Evolutionary conservation across 805 yeast species (phyloP).

Genomic region (Hanseniaspora hatyaiensis): DNA sequence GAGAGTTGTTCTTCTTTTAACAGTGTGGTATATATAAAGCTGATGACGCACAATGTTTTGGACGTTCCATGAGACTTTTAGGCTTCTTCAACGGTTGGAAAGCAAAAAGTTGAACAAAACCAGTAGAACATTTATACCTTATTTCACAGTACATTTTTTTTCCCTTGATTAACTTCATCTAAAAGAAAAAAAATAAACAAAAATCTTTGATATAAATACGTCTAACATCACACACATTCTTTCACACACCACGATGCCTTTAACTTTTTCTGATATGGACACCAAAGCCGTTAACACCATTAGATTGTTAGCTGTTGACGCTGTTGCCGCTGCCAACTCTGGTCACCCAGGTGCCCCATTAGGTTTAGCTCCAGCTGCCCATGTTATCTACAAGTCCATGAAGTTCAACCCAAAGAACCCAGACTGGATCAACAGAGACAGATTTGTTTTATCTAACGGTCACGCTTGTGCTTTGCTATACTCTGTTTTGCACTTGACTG

Average conservation of each 20-base stretch:
- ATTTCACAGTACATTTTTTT: too few species aligned
- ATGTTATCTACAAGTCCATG: slow-evolving; percentile 69
- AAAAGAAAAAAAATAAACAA: neutral
- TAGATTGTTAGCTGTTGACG: slow-evolving; percentile 79
- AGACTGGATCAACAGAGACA: slow-evolving; percentile 85
- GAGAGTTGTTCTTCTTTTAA: too few species aligned
- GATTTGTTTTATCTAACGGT: slow-evolving; percentile 91
- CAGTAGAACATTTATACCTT: too few species aligned
- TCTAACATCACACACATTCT: too few species aligned
- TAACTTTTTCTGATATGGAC: slow-evolving; percentile 46
- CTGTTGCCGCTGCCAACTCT: slow-evolving; percentile 76
- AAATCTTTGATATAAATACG: neutral
- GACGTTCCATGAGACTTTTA: too few species aligned
- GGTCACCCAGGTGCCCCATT: slow-evolving; percentile 99
- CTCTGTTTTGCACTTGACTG: slow-evolving; percentile 72
- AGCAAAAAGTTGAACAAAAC: too few species aligned
- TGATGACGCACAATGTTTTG: too few species aligned
- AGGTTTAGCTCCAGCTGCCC: slow-evolving; percentile 95
- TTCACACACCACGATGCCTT: neutral
- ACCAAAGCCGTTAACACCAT: slow-evolving; percentile 71
- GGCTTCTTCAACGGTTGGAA: too few species aligned
- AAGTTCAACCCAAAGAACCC: slow-evolving; percentile 85
- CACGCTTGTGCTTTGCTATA: slow-evolving; percentile 89
- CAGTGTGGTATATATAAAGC: too few species aligned
- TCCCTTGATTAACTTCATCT: too few species aligned